These are phyloP conservation scores for Urtica urens DNA, from an alignment of 306 rosid genomes.

Conservation along the genomic window DNA sequence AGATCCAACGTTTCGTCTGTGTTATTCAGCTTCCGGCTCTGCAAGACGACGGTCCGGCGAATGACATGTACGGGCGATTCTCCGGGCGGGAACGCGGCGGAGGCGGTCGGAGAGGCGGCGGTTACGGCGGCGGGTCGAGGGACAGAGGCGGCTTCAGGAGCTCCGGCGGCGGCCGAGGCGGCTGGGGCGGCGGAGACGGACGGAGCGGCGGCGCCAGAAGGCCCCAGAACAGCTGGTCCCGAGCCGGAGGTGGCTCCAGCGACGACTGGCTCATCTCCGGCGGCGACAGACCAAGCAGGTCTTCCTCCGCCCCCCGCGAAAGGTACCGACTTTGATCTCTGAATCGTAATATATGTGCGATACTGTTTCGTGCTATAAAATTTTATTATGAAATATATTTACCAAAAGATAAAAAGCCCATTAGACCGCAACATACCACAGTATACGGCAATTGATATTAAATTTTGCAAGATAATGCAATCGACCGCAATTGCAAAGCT, in stretches of 20 bases:
- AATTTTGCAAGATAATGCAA: too few relatives aligned
- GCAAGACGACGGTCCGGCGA: slow-evolving; percentile 90
- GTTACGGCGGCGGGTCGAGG: slow-evolving; percentile 19
- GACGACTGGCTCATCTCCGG: slow-evolving; percentile 83
- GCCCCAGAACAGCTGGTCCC: slow-evolving; percentile 20
- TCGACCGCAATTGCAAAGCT: too few relatives aligned
- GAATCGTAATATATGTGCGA: too few relatives aligned
- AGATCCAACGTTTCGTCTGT: neutral
- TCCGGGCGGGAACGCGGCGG: slow-evolving; percentile 53
- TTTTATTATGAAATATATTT: too few relatives aligned
- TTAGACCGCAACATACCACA: too few relatives aligned
- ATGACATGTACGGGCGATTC: slow-evolving; percentile 76
- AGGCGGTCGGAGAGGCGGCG: slow-evolving; percentile 4
- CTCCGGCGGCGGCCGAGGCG: slow-evolving; percentile 42
- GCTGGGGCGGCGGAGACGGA: slow-evolving; percentile 22
- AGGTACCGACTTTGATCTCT: too few relatives aligned
- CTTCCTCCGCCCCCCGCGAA: slow-evolving; percentile 29
- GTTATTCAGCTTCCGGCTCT: slow-evolving; percentile 67
- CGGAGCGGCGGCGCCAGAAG: slow-evolving; percentile 18
- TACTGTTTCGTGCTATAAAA: too few relatives aligned
- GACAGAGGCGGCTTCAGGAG: slow-evolving; percentile 50
- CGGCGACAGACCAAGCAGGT: slow-evolving; percentile 59
- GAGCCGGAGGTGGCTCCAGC: slow-evolving; percentile 42
- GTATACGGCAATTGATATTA: too few relatives aligned
- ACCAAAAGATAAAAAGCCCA: too few relatives aligned